Evolutionary conservation across 2,329 filamentous ascomycete species (phyloP).

Genomic region (Botrytis galanthina): DNA sequence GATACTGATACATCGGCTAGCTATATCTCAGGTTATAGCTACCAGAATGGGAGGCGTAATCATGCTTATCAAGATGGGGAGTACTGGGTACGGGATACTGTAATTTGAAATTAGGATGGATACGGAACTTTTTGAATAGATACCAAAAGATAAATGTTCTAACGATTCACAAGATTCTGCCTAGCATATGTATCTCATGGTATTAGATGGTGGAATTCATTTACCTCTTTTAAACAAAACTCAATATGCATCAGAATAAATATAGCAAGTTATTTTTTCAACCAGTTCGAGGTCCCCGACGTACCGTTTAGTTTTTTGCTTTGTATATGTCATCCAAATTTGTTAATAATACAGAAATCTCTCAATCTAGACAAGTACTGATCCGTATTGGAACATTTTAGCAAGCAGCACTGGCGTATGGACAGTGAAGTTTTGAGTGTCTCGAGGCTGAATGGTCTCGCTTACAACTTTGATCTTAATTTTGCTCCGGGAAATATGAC

Average conservation of each 20-base stretch:
- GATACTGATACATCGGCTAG: slow-evolving; percentile 28
- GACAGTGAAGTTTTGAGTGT: slow-evolving; percentile 38
- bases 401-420: slow-evolving; percentile 45
- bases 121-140: slow-evolving; percentile 26
- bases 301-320: too few relatives aligned
- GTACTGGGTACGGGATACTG: slow-evolving; percentile 20
- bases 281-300: too few relatives aligned
- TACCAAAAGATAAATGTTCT: slow-evolving; percentile 45
- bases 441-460: slow-evolving; percentile 17
- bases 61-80: slow-evolving; percentile 43
- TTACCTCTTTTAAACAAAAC: slow-evolving; percentile 27
- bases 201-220: slow-evolving; percentile 27
- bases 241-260: slow-evolving; percentile 39
- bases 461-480: slow-evolving; percentile 8
- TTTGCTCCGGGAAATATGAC: slow-evolving; percentile 26
- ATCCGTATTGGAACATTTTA: slow-evolving; percentile 23
- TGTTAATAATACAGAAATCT: not conserved
- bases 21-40: slow-evolving; percentile 30
- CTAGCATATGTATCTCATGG: slow-evolving; percentile 40
- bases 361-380: not conserved
- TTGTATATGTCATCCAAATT: not conserved
- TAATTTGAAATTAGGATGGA: not conserved
- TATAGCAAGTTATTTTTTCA: not conserved
- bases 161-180: slow-evolving; percentile 46
- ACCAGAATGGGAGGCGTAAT: slow-evolving; percentile 49